Conservation (phyloP, 176 grass and related monocot species). For the Carex cristatella region DNA sequence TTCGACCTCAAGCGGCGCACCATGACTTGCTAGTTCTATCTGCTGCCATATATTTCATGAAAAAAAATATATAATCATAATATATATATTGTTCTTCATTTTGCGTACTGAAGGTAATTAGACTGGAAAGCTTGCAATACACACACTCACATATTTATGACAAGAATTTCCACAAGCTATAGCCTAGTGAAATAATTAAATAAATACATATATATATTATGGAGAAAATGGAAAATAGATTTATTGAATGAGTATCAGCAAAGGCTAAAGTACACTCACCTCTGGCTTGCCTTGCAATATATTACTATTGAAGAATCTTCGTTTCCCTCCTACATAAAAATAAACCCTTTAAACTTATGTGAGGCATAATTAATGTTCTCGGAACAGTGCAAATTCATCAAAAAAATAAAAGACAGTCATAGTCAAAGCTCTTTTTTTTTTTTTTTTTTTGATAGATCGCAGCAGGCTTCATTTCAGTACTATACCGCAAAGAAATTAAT, state of each 20-base stretch:
- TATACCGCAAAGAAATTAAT: background rate
- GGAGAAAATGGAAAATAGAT: background rate
- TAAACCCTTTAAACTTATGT: background rate
- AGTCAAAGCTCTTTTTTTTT: too few relatives aligned
- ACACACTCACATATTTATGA: background rate
- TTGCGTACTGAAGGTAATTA: background rate
- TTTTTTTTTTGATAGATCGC: too few relatives aligned
- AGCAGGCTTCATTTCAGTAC: background rate
- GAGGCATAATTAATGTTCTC: background rate
- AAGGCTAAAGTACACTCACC: background rate
- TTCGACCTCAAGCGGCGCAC: background rate
- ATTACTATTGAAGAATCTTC: constrained; percentile 17
- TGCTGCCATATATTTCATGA: background rate
- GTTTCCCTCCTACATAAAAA: constrained; percentile 24
- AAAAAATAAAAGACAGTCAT: background rate
- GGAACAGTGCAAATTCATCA: background rate
- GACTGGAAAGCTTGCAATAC: background rate
- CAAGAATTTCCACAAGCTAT: background rate
- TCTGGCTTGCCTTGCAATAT: constrained; percentile 16
- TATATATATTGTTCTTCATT: background rate
- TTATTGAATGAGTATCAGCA: background rate
- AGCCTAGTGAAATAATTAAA: background rate
- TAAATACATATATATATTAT: background rate
- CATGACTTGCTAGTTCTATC: background rate
- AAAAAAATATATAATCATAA: background rate